Conservation (phyloP, 2,329 filamentous ascomycete genomes). For the Alternaria sp. region DNA sequence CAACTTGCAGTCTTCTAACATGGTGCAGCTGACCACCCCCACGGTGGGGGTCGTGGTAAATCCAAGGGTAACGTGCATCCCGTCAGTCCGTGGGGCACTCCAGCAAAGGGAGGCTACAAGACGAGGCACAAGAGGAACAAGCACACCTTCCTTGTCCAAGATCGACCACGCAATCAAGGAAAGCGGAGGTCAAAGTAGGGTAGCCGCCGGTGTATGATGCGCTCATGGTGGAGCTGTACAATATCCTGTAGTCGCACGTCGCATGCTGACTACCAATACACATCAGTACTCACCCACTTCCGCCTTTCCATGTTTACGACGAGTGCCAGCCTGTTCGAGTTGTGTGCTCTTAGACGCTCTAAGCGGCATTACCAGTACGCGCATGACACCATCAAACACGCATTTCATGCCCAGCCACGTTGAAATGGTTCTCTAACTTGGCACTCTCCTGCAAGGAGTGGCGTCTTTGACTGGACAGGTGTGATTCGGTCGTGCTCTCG, state of each 20-base stretch:
- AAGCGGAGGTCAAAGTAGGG: constrained; percentile 67
- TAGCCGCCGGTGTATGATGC: constrained; percentile 26
- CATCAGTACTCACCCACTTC: constrained; percentile 6
- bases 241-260: constrained; percentile 20
- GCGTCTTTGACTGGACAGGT: background rate
- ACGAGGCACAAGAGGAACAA: constrained; percentile 86
- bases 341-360: too few relatives aligned
- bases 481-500: constrained; percentile 8
- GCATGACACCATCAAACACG: background rate
- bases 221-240: constrained; percentile 29
- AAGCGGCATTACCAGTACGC: background rate
- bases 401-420: background rate
- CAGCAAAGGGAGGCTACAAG: constrained; percentile 89
- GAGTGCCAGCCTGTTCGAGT: background rate
- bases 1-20: constrained; percentile 23
- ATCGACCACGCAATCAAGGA: constrained; percentile 87
- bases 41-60: constrained; percentile 98
- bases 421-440: background rate
- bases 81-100: constrained; percentile 94
- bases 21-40: constrained; percentile 82
- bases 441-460: background rate
- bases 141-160: constrained; percentile 89
- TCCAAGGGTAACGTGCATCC: constrained; percentile 98
- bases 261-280: constrained; percentile 17
- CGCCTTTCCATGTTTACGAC: background rate